Evolutionary conservation across 2,329 filamentous ascomycete genomes (phyloP).

Genomic region (Penicillium expansum): DNA sequence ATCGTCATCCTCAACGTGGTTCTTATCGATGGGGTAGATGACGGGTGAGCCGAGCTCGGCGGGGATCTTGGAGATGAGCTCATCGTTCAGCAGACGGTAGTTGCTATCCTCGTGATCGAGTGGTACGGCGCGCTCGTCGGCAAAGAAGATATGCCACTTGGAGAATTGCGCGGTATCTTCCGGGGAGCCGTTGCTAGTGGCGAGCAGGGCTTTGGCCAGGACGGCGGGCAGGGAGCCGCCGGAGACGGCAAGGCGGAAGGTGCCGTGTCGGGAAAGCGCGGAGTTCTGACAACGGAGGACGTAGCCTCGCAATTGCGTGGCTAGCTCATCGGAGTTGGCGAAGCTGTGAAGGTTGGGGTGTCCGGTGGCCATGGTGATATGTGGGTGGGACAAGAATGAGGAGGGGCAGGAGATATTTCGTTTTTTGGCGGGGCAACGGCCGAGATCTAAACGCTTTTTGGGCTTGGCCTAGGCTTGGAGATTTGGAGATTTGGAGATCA

Average conservation of each 20-base stretch:
- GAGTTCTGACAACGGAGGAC: slow-evolving; percentile 77
- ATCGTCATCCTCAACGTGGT: slow-evolving; percentile 69
- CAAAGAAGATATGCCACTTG: slow-evolving; percentile 98
- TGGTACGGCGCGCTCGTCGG: slow-evolving; percentile 92
- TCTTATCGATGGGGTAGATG: slow-evolving; percentile 75
- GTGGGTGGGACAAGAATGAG: slow-evolving; percentile 6
- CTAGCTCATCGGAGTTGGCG: slow-evolving; percentile 65
- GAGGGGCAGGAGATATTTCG: slow-evolving; percentile 5
- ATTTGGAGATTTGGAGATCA: not conserved
- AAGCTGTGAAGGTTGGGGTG: slow-evolving; percentile 74
- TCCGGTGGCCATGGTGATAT: slow-evolving; percentile 36
- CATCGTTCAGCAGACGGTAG: slow-evolving; percentile 80
- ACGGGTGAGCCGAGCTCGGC: slow-evolving; percentile 61
- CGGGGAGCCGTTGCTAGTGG: slow-evolving; percentile 47
- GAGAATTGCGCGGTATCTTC: slow-evolving; percentile 70
- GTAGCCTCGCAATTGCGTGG: slow-evolving; percentile 74
- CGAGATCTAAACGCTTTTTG: not conserved
- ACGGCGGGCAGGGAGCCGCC: slow-evolving; percentile 89
- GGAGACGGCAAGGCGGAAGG: slow-evolving; percentile 89
- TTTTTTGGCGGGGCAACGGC: not conserved
- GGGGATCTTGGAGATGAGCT: slow-evolving; percentile 86
- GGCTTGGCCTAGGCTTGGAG: not conserved
- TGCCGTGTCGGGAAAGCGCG: slow-evolving; percentile 73
- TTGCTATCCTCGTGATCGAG: slow-evolving; percentile 93
- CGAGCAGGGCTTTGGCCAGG: slow-evolving; percentile 78